These are phyloP conservation scores for Brassica hybrid DNA, from an alignment of 441 rosid genomes.

Conservation along the genomic window DNA sequence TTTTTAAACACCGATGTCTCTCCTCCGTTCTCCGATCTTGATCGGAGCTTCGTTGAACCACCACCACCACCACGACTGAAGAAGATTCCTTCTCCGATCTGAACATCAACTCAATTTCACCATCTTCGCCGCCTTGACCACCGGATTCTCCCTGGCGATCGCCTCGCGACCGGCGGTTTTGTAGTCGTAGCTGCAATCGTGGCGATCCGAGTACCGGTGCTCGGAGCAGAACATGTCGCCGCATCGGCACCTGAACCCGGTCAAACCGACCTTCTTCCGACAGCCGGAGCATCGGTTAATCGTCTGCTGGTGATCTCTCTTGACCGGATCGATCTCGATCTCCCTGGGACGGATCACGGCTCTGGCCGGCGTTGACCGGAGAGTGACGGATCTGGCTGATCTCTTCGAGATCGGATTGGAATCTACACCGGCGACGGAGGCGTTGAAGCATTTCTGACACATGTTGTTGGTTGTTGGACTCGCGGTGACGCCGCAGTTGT, in stretches of 20 bases:
- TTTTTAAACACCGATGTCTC: conserved; percentile 1
- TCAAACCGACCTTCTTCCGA: conserved; percentile 80
- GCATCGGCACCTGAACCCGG: conserved; percentile 95
- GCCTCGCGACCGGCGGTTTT: conserved; percentile 90
- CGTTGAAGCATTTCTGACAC: conserved; percentile 44
- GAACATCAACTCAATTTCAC: conserved; percentile 54
- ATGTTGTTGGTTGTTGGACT: too few relatives aligned
- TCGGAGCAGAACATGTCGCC: conserved; percentile 93
- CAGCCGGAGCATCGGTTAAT: conserved; percentile 93
- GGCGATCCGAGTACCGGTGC: conserved; percentile 96
- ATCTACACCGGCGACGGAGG: conserved; percentile 52
- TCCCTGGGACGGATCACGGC: conserved; percentile 42
- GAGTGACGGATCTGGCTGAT: conserved; percentile 53
- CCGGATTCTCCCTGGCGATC: conserved; percentile 90
- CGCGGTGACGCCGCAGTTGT: too few relatives aligned
- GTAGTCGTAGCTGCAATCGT: conserved; percentile 91
- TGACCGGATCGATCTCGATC: conserved; percentile 35
- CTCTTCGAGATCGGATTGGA: conserved; percentile 48
- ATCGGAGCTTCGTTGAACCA: conserved; percentile 49
- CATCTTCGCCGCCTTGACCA: conserved; percentile 95
- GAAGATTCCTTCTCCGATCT: neutral
- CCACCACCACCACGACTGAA: conserved; percentile 29
- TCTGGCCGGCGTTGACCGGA: conserved; percentile 43
- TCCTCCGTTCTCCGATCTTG: conserved; percentile 34
- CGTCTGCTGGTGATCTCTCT: conserved; percentile 48